Base-by-base conservation (phyloP, 1,284 basidiomycete genomes). In the Cryptococcus hybrid region DNA sequence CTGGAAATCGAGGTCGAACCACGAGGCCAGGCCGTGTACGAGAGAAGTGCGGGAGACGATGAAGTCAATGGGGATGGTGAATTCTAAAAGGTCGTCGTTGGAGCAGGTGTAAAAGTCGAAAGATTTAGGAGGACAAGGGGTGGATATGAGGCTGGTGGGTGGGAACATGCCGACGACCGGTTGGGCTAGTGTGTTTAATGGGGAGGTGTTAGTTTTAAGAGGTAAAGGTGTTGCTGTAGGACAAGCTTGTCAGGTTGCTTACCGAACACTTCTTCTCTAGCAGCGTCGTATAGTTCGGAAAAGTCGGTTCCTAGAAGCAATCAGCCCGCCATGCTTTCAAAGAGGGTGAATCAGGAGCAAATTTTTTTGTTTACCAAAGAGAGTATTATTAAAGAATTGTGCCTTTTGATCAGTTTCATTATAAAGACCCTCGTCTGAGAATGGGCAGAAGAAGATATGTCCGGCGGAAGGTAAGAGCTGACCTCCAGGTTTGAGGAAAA, bases 361-460 rank as follows among this genome's bases (percentile, higher is more conserved):
- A 42, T 42, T n/a, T 42, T 59, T 24, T 24, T n/a, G n/a, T 24
- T 24, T 24, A 65, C 70, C 77, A 44, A 78, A 78, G 7, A 79
- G 58, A 1, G 73, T 74, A 44, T 74, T 67, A 55, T 76, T 73
- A 67, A 79, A 79, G 66, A 79, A 79, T 49, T 73, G 68, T 2
- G 75, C 76, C 70, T 82, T 82, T 55, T 71, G 73, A 35, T 78
- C 75, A 2, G 79, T 80, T 61, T 82, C 80, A 47, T 71, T 74
- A 67, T 75, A 80, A n/a, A 82, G 68, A 0, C 68, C 74, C 59
- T 80, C 77, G 59, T 82, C 81, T 7, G 77, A 74, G 59, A 82
- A 79, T 0, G 80, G 80, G 13, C 77, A 74, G 47, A 82, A 78
- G 68, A 78, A 80, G 52, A 82, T 75, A 12, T 77, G 75, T 2